phyloP scores from a whole-genome alignment of 345 rosid species.

The Fremontodendron californicum region DNA sequence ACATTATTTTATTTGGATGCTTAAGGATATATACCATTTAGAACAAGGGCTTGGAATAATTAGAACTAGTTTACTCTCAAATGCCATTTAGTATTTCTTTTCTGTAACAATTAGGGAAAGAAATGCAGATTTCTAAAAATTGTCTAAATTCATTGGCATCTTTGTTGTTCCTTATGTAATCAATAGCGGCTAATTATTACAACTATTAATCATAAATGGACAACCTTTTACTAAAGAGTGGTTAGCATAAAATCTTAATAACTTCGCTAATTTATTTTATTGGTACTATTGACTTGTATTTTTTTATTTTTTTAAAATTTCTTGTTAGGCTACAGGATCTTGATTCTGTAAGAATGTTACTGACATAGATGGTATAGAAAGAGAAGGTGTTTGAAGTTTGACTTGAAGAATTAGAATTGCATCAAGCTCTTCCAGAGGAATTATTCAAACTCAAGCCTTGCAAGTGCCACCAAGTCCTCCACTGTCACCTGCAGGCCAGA shows the following conservation, averaged over 20 bases:
- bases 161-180: background rate
- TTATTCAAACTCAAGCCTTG: background rate
- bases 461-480: conserved; percentile 4
- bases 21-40: background rate
- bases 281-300: background rate
- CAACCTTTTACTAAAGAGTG: background rate
- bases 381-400: conserved; percentile 4
- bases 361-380: background rate
- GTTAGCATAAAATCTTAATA: background rate
- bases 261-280: background rate
- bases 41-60: background rate
- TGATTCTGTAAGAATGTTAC: conserved; percentile 2
- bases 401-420: background rate
- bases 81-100: background rate
- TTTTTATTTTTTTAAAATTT: conserved; percentile 9
- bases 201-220: background rate
- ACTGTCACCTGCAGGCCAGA: background rate
- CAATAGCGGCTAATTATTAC: background rate
- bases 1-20: background rate
- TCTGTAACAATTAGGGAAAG: background rate
- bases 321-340: conserved; percentile 18
- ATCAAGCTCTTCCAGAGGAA: background rate
- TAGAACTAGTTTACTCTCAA: background rate
- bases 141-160: background rate
- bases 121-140: background rate